Base-by-base conservation (phyloP, 306 rosid genomes). In the Acacia confusa region DNA sequence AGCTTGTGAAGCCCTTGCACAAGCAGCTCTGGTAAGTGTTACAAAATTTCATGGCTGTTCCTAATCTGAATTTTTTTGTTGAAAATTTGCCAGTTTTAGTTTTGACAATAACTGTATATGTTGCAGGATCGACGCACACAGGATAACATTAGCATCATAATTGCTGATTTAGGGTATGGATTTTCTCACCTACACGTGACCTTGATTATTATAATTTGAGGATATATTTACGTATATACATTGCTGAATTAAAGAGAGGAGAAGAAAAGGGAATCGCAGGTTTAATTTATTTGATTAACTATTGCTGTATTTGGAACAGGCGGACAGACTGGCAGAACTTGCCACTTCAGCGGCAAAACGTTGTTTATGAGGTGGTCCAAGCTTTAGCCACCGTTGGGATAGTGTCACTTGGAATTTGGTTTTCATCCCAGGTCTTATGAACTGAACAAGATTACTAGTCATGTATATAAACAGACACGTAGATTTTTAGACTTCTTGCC, bases 131-230 rank as follows among this genome's bases (percentile, higher is more conserved):
- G 76, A 10, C 86, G 88, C 47, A 88, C 99, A 41, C 97, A 96
- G 88, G 99, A 96, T 85, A 96, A 96, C 79, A 84, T 96, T 84
- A 96, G 99, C 89, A 92, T 96, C 64, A 83, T 92, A 78, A 88
- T 96, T 81, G 99, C 97, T 4, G 99, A 96, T 88, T 85, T 96
- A 32, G 97, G 99, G 99, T 96, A 89, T 55, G 91, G 28, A 7
- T 32, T 65, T 80, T 30, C 61, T 24, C 78, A 43, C 78, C 32
- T 19, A 27, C 41, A 65, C 67, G 55, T 67, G 47, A 61, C 36
- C 52, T 75, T 27, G 55, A 44, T 50, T 11, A n/a, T 50, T 47
- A 13, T 47, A 13, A 47, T 47, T 47, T 47, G 52, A 47, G 52
- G 52, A 47, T 14, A 47, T 14, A 47, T 3, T 47, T 47, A 47